A percentile compares a stretch with the other conserved stretches of the same genome.
phyloP scores from a whole-genome alignment of 139 green algal genomes.

The Chlorella sp. region DNA sequence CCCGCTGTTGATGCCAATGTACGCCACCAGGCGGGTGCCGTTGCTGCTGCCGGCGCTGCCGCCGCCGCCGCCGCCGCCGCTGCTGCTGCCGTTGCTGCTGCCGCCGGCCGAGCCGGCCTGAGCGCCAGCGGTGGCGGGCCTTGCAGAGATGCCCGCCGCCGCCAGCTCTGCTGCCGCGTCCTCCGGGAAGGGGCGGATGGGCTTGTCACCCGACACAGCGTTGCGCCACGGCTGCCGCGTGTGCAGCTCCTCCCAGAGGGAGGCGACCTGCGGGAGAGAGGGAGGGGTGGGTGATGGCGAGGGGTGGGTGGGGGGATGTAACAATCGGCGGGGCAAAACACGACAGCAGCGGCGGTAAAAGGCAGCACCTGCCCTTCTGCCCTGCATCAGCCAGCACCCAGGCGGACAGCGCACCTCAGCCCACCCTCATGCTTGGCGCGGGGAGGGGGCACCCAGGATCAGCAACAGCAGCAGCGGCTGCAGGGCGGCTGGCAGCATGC shows the following conservation, averaged over 20 bases:
- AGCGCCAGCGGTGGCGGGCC: not conserved
- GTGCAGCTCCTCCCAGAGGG: slow-evolving; percentile 69
- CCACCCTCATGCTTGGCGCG: not conserved
- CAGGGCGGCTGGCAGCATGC: too few relatives aligned
- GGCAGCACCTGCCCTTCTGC: not conserved
- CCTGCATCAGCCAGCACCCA: not conserved
- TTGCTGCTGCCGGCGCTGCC: not conserved
- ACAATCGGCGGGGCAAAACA: not conserved
- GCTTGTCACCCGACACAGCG: not conserved
- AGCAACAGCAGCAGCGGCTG: not conserved
- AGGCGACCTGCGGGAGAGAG: slow-evolving; percentile 32
- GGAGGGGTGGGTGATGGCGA: too few relatives aligned
- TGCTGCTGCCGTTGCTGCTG: not conserved
- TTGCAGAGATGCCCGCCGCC: not conserved
- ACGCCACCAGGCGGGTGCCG: slow-evolving; percentile 30
- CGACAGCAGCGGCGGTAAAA: not conserved
- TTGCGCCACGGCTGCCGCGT: slow-evolving; percentile 62
- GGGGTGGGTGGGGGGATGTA: too few relatives aligned
- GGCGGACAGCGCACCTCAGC: not conserved
- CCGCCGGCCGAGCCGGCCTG: not conserved
- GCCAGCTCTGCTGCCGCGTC: slow-evolving; percentile 2
- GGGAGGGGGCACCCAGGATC: not conserved
- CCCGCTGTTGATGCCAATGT: slow-evolving; percentile 62
- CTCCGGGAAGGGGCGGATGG: slow-evolving; percentile 26
- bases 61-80: not conserved